These are phyloP conservation scores for Fusarium abutilonis DNA, from an alignment of 2,329 filamentous ascomycete genomes.

Conservation along the genomic window DNA sequence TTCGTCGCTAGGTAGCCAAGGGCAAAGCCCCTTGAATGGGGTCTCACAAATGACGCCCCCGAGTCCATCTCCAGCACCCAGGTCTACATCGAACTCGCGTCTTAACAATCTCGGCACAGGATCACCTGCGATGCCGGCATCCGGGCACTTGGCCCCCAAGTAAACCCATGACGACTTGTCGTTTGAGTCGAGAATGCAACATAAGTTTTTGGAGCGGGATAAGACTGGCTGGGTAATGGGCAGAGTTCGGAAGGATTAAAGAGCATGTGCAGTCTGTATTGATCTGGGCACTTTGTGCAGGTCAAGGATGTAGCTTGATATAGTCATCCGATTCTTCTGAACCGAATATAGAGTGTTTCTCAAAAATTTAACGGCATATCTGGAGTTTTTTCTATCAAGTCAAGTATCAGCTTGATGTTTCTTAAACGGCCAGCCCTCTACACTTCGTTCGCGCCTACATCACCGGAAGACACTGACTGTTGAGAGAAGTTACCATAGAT, in stretches of 20 bases:
- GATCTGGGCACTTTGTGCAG: not conserved
- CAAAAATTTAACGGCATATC: not conserved
- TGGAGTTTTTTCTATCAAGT: not conserved
- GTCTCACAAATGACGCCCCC: constrained; percentile 29
- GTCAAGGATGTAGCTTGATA: constrained; percentile 4
- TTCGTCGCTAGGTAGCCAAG: not conserved
- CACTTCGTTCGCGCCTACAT: not conserved
- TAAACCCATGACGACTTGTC: not conserved
- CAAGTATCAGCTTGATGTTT: not conserved
- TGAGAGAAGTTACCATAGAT: too few relatives aligned
- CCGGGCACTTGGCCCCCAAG: not conserved
- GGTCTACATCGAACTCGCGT: constrained; percentile 4
- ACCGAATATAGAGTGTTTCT: not conserved
- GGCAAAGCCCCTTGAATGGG: not conserved
- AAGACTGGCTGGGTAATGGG: not conserved
- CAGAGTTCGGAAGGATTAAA: not conserved
- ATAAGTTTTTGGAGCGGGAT: constrained; percentile 1
- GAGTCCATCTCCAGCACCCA: constrained; percentile 37
- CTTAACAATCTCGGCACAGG: not conserved
- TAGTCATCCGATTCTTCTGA: not conserved
- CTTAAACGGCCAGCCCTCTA: not conserved
- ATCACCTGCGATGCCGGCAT: not conserved
- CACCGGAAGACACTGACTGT: not conserved
- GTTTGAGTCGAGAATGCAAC: not conserved
- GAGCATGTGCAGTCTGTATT: not conserved